Percentiles rank a stretch among this genome's conserved stretches.
Conservation (phyloP, 2,329 filamentous ascomycete species). For the Scorias spongiosa region DNA sequence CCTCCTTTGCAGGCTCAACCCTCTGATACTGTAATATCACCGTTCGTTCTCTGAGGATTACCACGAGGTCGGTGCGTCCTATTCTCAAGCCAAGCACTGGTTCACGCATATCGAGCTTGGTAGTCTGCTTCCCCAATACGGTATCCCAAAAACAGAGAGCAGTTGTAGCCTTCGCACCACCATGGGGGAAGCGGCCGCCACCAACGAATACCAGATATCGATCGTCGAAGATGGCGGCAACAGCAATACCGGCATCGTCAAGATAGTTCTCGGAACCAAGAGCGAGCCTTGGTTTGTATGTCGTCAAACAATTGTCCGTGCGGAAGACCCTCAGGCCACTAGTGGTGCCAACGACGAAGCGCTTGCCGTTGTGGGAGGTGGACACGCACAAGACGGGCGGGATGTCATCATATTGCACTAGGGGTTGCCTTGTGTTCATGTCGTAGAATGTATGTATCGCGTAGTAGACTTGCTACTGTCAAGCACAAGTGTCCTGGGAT, state of each 20-base stretch:
- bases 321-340: constrained; percentile 53
- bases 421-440: constrained; percentile 83
- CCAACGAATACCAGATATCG: constrained; percentile 73
- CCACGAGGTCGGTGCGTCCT: constrained; percentile 58
- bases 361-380: constrained; percentile 74
- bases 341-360: constrained; percentile 76
- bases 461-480: no score
- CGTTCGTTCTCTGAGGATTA: constrained; percentile 41
- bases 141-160: constrained; percentile 64
- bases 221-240: constrained; percentile 20
- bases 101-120: constrained; percentile 65
- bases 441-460: not conserved
- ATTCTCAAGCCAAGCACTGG: constrained; percentile 68
- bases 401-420: constrained; percentile 61
- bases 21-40: constrained; percentile 17
- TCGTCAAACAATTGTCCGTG: constrained; percentile 21
- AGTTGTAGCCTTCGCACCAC: constrained; percentile 19
- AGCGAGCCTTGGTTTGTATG: constrained; percentile 10
- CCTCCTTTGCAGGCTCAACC: not conserved
- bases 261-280: not conserved
- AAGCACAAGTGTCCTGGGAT: no score
- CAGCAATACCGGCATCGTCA: constrained; percentile 11
- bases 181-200: constrained; percentile 45
- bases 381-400: constrained; percentile 59
- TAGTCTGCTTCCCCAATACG: constrained; percentile 56